phyloP scores from a whole-genome alignment of 768 basidiomycete species.

The Trametes coccinea region DNA sequence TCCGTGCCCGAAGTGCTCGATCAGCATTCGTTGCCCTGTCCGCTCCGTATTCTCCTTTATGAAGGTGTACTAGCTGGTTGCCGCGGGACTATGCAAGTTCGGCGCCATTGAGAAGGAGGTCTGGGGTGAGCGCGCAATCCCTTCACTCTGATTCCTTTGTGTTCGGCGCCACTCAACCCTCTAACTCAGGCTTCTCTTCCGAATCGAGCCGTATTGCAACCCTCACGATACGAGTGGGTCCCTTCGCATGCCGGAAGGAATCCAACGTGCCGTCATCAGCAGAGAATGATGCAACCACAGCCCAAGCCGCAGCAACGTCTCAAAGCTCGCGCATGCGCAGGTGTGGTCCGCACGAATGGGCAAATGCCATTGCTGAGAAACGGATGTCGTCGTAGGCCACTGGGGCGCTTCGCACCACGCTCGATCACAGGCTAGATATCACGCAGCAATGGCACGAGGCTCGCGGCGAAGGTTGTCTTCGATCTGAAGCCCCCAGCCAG shows the following conservation, averaged over 20 bases:
- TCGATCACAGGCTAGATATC: constrained; percentile 16
- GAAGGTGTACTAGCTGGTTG: constrained; percentile 11
- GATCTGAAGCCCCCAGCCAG: constrained; percentile 3
- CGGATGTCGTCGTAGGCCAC: no score
- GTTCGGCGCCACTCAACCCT: background rate
- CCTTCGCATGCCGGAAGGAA: background rate
- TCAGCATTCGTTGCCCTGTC: constrained; percentile 13
- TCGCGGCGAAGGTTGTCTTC: constrained; percentile 6
- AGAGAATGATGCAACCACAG: background rate
- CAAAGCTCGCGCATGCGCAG: background rate
- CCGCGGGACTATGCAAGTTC: background rate
- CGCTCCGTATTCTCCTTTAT: constrained; percentile 22
- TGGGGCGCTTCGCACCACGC: background rate
- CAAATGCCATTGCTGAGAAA: background rate
- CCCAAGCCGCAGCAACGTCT: background rate
- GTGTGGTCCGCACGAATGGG: background rate
- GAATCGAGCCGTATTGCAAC: no score
- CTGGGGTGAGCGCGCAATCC: background rate
- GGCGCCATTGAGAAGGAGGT: background rate
- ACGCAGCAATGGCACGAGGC: constrained; percentile 19
- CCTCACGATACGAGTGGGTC: background rate
- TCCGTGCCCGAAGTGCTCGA: background rate
- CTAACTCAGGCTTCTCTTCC: background rate
- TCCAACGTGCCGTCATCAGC: background rate
- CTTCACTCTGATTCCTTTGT: constrained; percentile 1